Evolutionary conservation across 352 stramenopile species (phyloP), one percentile per base, ranked within the genome.

Genomic region (Thalassiosira mediterranea): DNA sequence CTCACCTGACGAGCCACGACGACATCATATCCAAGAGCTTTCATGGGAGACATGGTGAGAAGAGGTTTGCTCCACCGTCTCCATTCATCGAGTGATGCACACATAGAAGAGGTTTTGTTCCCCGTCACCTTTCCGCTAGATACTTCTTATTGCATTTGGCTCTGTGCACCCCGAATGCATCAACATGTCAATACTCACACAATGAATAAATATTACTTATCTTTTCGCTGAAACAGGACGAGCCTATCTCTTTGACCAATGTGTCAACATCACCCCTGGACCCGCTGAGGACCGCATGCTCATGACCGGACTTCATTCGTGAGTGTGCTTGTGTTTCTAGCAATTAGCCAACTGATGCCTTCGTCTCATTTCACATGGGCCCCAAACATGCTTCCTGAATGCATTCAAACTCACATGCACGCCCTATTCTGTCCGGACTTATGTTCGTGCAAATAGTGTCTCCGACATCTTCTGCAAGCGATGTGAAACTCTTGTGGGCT

Each of bases 11-110:
- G 4, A 93, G 85, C 76, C 89, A 93, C 53, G 95, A 98, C 72
- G 94, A 97, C 64, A 97, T 98, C 66, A 95, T 98, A 60, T 97
- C 94, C 26, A 98, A 97, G 81, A 95, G 94, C 52, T 94, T 94
- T 74, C 88, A 94, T 75, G 88, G 88, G 29, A 76, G 84, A 19
- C 81, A 91, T 67, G 86, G 72, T 82, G 74, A 83, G 59, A 70
- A 25, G 46, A 21, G n/a, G n/a, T n/a, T n/a, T n/a, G n/a, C n/a
- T n/a, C n/a, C n/a, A n/a, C n/a, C n/a, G n/a, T n/a, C n/a, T 32
- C 26, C 8, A 57, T 15, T 40, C 13, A 40, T 17, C n/a, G 38
- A 57, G 28, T 54, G 2, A 29, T 53, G 34, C 17, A 1, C 4
- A 25, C 17, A 0, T 64, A n/a, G n/a, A 17, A 57, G 4, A 19